These are phyloP conservation scores for Arthrobotrys sphaeroides DNA, from an alignment of 2,329 filamentous ascomycete genomes.

Conservation along the genomic window DNA sequence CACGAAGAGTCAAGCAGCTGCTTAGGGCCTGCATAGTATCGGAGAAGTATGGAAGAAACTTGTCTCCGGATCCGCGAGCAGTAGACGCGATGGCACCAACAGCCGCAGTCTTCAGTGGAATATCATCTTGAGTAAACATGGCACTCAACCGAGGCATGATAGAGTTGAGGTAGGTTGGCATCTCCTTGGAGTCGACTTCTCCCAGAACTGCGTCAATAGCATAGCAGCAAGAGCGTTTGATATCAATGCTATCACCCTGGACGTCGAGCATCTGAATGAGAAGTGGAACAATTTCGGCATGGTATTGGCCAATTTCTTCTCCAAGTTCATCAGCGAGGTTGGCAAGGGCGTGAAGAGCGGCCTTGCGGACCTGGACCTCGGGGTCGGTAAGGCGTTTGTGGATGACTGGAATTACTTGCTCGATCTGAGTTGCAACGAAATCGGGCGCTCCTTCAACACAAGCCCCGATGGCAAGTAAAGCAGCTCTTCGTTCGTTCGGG, in stretches of 20 bases:
- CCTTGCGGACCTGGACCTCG: conserved; percentile 84
- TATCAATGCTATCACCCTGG: conserved; percentile 71
- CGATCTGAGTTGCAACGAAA: conserved; percentile 92
- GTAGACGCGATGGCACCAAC: conserved; percentile 91
- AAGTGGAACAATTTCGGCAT: conserved; percentile 83
- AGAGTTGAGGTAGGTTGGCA: conserved; percentile 81
- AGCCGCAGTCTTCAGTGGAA: conserved; percentile 87
- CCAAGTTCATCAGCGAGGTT: conserved; percentile 91
- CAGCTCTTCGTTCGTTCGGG: conserved; percentile 83
- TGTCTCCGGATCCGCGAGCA: conserved; percentile 81
- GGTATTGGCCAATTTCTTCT: conserved; percentile 86
- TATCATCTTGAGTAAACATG: conserved; percentile 83
- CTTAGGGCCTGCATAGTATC: conserved; percentile 90
- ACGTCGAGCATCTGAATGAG: conserved; percentile 77
- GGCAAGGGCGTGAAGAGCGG: conserved; percentile 85
- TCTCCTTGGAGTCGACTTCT: conserved; percentile 80
- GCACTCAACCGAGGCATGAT: conserved; percentile 85
- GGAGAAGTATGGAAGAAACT: conserved; percentile 91
- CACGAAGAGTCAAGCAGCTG: conserved; percentile 83
- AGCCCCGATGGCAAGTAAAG: conserved; percentile 89
- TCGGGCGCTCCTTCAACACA: conserved; percentile 96
- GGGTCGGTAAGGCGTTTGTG: conserved; percentile 83
- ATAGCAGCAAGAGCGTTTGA: conserved; percentile 88
- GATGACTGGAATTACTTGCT: conserved; percentile 83
- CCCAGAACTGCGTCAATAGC: conserved; percentile 92